Evolutionary conservation across 139 green algal genomes (phyloP), one percentile per base, ranked within the genome.

Genomic region (Diplosphaera chodatii): DNA sequence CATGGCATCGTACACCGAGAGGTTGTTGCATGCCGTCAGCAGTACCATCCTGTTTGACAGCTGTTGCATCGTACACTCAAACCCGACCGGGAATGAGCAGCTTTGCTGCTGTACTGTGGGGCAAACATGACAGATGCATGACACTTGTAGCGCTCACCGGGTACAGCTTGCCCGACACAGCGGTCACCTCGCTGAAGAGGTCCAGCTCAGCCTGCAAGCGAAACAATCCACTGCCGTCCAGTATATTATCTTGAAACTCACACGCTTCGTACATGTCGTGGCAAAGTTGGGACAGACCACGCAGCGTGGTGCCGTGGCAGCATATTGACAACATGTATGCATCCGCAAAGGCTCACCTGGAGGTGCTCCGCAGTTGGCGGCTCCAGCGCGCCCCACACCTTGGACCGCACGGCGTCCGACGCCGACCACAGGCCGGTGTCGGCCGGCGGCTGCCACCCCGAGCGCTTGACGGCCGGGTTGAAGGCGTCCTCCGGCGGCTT

Each of bases 341-440:
- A n/a, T 48, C 37, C 8, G 37, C 10, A 6, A 20, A 10, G 6
- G 37, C 37, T 48, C 37, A 48, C 32, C 64, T 68, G 4, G 5
- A 68, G 64, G 64, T 68, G 34, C 28, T 48, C 64, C 2, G 25
- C 22, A 23, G 23, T 27, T 8, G 30, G 64, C 64, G 30, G 48
- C 48, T 59, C 48, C 48, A 59, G 48, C 18, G 48, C 48, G 18
- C 13, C 48, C 48, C 48, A 34, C 1, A 72, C 65, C 27, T 77
- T 30, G 23, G 28, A 21, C 10, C 21, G 20, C 29, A 98, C 64
- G 18, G 66, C 37, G n/a, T 78, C 82, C 6, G 91, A 79, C 27
- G 89, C 79, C 6, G 55, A 66, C 92, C 93, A 98, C 28, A 97
- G 83, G 3, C 92, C 92, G 15, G 83, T 92, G 80, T 97, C 90